These are phyloP conservation scores for Microascus cirrosus DNA, from an alignment of 2,329 filamentous ascomycete species.

Conservation along the genomic window DNA sequence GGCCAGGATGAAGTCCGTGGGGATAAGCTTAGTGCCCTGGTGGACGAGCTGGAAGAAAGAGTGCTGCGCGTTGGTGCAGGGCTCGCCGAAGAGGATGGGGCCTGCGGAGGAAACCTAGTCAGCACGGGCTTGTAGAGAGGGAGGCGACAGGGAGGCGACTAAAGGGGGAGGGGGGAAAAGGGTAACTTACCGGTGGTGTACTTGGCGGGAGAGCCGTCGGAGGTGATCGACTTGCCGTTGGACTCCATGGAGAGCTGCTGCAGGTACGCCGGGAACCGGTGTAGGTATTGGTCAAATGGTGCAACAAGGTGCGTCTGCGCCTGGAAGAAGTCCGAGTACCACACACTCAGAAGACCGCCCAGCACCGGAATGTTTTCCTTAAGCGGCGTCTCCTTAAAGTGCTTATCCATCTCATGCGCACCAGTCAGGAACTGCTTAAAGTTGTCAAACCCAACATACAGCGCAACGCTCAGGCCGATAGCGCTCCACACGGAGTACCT, in stretches of 20 bases:
- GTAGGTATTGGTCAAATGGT: slow-evolving; percentile 98
- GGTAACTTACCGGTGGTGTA: slow-evolving; percentile 77
- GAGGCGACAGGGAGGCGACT: too few species aligned
- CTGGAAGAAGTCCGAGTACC: slow-evolving; percentile 98
- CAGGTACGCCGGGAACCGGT: slow-evolving; percentile 97
- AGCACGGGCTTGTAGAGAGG: background rate
- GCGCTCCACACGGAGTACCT: slow-evolving; percentile 99
- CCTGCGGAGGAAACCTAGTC: slow-evolving; percentile 26
- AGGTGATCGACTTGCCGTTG: slow-evolving; percentile 93
- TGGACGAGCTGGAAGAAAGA: slow-evolving; percentile 99
- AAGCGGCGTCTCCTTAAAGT: slow-evolving; percentile 85
- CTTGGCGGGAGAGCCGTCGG: slow-evolving; percentile 81
- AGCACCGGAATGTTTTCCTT: slow-evolving; percentile 92
- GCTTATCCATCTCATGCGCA: slow-evolving; percentile 95
- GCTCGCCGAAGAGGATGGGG: slow-evolving; percentile 92
- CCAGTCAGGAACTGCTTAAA: slow-evolving; percentile 93
- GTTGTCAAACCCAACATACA: slow-evolving; percentile 96
- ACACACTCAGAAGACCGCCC: slow-evolving; percentile 87
- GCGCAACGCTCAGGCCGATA: slow-evolving; percentile 85
- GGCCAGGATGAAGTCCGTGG: slow-evolving; percentile 94
- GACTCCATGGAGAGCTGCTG: slow-evolving; percentile 99
- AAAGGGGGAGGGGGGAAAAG: background rate
- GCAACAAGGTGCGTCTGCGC: slow-evolving; percentile 96
- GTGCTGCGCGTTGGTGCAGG: slow-evolving; percentile 97
- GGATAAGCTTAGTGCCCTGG: slow-evolving; percentile 98